Conservation (phyloP, 2,329 filamentous ascomycete species). For the Diplodia scrobiculata region DNA sequence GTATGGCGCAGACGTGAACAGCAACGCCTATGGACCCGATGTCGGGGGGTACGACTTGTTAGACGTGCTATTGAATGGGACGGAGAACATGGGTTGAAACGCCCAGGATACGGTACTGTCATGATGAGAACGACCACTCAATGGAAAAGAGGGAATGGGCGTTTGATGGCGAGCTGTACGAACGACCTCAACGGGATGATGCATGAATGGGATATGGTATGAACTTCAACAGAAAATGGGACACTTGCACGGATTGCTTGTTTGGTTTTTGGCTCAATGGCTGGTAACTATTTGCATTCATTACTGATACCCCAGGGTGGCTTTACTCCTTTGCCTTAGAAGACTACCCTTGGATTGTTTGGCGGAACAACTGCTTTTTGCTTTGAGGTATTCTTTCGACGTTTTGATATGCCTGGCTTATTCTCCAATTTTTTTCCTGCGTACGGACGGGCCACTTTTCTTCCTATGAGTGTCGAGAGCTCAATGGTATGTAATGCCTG, state of each 20-base stretch:
- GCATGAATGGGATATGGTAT: background rate
- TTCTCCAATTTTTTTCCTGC: background rate
- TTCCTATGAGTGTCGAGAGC: background rate
- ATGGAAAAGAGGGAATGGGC: background rate
- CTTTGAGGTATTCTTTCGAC: background rate
- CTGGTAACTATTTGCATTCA: background rate
- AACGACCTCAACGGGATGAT: background rate
- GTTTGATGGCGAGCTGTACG: background rate
- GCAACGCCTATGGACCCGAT: conserved; percentile 64
- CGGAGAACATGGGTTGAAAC: conserved; percentile 3
- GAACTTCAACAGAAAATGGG: background rate
- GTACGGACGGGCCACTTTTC: background rate
- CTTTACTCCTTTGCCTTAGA: conserved; percentile 16
- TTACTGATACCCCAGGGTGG: conserved; percentile 23
- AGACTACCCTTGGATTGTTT: conserved; percentile 8
- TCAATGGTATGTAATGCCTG: background rate
- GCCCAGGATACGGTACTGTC: background rate
- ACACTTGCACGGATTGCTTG: background rate
- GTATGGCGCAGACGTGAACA: conserved; percentile 60
- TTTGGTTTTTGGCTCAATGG: background rate
- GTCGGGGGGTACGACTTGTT: conserved; percentile 59
- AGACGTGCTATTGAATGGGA: conserved; percentile 48
- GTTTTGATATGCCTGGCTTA: background rate
- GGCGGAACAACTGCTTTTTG: background rate
- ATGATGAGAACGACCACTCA: background rate